phyloP scores from a whole-genome alignment of 805 yeast species.

The Spencermartinsiella europaea region DNA sequence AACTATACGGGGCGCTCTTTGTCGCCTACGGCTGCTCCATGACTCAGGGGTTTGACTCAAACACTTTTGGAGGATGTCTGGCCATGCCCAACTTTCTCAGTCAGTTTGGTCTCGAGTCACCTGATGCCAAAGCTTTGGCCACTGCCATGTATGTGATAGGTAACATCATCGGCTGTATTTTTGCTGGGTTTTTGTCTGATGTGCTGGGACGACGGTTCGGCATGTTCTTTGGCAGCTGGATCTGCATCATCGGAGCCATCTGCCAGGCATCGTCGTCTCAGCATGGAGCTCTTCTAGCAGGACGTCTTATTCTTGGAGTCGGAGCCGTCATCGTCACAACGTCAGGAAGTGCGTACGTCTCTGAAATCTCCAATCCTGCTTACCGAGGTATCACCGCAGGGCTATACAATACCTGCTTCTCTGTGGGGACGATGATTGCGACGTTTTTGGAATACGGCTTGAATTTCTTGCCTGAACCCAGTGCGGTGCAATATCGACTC shows the following conservation, averaged over 20 bases:
- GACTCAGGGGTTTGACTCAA: constrained; percentile 11
- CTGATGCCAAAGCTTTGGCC: constrained; percentile 5
- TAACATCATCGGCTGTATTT: constrained; percentile 5
- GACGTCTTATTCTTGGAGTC: constrained; percentile 15
- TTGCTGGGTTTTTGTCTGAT: constrained; percentile 10
- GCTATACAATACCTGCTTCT: constrained; percentile 13
- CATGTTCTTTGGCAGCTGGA: constrained; percentile 5
- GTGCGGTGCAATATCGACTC: neutral
- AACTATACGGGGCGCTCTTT: constrained; percentile 1
- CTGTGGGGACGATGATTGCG: constrained; percentile 17
- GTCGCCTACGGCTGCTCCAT: constrained; percentile 8
- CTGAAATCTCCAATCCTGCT: constrained; percentile 17
- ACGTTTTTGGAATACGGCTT: constrained; percentile 11
- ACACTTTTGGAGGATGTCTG: constrained; percentile 10
- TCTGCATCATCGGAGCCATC: neutral
- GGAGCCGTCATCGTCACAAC: constrained; percentile 12
- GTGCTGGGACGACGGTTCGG: constrained; percentile 8
- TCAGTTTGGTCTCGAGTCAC: constrained; percentile 4
- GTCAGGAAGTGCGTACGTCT: constrained; percentile 15
- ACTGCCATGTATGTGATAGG: constrained; percentile 10
- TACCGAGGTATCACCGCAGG: constrained; percentile 20
- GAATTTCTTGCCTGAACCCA: constrained; percentile 1
- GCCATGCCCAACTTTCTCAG: constrained; percentile 6
- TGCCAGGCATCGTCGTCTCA: neutral
- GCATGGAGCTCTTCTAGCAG: constrained; percentile 7